Base-by-base conservation (phyloP, 1,139 yeast genomes). In the Saccharomyces hybrid region DNA sequence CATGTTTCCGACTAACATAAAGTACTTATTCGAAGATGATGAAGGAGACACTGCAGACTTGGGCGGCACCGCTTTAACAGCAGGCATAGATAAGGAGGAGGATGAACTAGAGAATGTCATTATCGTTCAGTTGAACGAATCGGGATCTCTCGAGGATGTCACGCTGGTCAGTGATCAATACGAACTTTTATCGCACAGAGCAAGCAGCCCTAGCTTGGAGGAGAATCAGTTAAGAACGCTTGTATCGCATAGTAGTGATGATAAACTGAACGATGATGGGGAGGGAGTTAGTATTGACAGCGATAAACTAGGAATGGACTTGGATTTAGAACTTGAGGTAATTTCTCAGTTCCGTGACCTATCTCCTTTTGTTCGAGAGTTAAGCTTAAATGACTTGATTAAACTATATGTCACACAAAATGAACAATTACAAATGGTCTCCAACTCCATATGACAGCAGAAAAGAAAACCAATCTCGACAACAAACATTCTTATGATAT, bases 351-450 rank as follows among this genome's bases (percentile, higher is more conserved):
- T 70, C 47, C 49, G 57, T 27, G 62, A 59, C 29, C 51, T 61
- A 16, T 46, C 60, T 3, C 28, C 50, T 5, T 14, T 54, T 3
- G 52, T 55, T 2, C 54, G 55, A 19, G 56, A 63, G 9, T 25
- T 57, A 41, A 62, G 67, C 4, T 54, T 76, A 25, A 59, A 63
- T 29, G 66, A 69, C 46, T 60, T 76, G 41, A 66, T 71, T n/a
- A 60, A 61, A 26, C 52, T 76, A 46, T 76, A 75, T 57, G 67
- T 61, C 13, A 58, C 61, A 47, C 69, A 78, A 50, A 75, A 72
- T 57, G 65, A 65, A n/a, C 77, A 75, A 53, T 55, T 76, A 44
- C 59, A 58, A 52, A 57, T 31, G 34, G 34, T 31, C 3, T 31
- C 34, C 34, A 31, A 31, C 34, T 31, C 34, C 6, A 31, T 31